Evolutionary conservation across 176 grass and related monocot genomes (phyloP), one percentile per base, ranked within the genome.

Genomic region (Avena insularis): DNA sequence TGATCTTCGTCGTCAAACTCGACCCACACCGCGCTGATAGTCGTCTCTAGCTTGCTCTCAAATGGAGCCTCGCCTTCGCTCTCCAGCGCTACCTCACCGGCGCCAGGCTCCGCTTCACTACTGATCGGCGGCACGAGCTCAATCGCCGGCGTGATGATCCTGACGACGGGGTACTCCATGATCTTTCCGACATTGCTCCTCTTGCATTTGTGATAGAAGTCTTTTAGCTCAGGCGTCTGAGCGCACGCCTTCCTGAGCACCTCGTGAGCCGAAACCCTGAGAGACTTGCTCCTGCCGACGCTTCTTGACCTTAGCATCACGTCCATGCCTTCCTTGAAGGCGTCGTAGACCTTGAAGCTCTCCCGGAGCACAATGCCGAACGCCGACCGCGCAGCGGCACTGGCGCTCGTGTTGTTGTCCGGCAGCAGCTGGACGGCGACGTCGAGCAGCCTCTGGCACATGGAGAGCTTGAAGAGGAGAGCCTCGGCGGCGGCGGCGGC

Each of bases 151-250:
- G 89, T 94, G 79, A 99, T 70, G 82, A 96, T 65, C 84, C 88
- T 90, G 12, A 99, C 94, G 63, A 83, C 25, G n/a, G 97, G 97
- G 82, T 99, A 96, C 12, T 99, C 97, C 55, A 94, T 79, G 84
- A 77, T 86, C 83, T 89, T 90, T 64, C 80, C 86, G 1, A 49
- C 89, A 75, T 67, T 85, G 80, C 65, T 91, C 86, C 55, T 87
- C 91, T 96, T 93, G 80, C 94, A 96, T 73, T 86, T 94, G 53
- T 96, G 87, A 86, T 96, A 99, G 80, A 99, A 99, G 83, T 96
- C 92, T 43, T 86, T 89, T 29, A 99, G 91, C 68, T 85, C 83
- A 5, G 81, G 70, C 29, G 97, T 94, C 83, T 99, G 97, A 3
- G 16, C 35, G 56, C 90, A 90, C 25, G 97, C 89, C 89, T 93